Conservation (phyloP, 2,329 filamentous ascomycete genomes). For the Escovopsis sp. region DNA sequence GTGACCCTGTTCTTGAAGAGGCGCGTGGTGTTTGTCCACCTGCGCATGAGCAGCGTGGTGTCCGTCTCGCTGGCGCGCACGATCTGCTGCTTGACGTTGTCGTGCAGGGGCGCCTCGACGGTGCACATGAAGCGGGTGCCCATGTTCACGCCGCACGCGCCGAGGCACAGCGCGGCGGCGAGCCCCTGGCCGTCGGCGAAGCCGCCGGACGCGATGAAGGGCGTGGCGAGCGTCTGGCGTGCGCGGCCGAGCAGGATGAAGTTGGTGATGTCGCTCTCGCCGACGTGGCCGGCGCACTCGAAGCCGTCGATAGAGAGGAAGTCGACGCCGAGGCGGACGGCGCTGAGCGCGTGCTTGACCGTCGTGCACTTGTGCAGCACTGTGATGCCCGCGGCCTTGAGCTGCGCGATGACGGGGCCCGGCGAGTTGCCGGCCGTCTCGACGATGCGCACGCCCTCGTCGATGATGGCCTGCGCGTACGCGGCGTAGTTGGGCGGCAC, state of each 20-base stretch:
- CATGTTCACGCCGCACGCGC: constrained; percentile 95
- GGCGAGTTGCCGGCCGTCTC: constrained; percentile 85
- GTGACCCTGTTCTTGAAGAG: constrained; percentile 87
- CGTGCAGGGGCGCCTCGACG: constrained; percentile 79
- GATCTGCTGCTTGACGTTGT: constrained; percentile 88
- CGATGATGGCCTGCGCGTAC: constrained; percentile 84
- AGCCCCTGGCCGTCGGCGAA: constrained; percentile 92
- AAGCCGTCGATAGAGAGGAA: constrained; percentile 96
- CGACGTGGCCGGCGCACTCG: constrained; percentile 85
- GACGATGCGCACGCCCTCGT: constrained; percentile 81
- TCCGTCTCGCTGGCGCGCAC: constrained; percentile 80
- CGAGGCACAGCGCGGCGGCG: constrained; percentile 76
- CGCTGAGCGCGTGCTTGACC: constrained; percentile 81
- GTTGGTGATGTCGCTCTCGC: constrained; percentile 78
- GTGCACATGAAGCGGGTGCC: constrained; percentile 97
- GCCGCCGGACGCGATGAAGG: constrained; percentile 90
- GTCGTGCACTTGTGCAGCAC: constrained; percentile 97
- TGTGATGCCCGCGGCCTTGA: constrained; percentile 65
- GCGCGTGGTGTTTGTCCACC: constrained; percentile 86
- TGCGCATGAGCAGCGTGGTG: constrained; percentile 71
- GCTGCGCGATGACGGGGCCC: constrained; percentile 74
- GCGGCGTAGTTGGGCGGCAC: constrained; percentile 84
- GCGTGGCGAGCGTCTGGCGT: constrained; percentile 66
- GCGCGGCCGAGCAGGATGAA: constrained; percentile 78
- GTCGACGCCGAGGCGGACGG: constrained; percentile 87